Percentiles rank a stretch among this genome's conserved stretches.
Evolutionary conservation across 768 basidiomycete species (phyloP).

Genomic region (Amanita muscaria): DNA sequence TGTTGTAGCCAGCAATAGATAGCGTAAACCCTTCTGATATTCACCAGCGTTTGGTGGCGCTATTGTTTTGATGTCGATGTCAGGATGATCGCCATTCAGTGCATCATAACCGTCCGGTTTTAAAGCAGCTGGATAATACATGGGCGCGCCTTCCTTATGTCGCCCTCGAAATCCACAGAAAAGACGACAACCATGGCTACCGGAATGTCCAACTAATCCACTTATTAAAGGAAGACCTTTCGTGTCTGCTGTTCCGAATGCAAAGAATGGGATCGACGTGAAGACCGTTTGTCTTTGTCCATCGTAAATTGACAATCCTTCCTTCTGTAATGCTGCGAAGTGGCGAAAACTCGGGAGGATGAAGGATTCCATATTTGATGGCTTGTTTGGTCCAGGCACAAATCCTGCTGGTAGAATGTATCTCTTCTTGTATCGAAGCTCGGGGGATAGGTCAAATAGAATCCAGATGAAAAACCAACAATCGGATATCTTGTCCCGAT

Average conservation of each 20-base stretch:
- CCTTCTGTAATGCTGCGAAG: conserved; percentile 19
- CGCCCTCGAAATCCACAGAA: conserved; percentile 1
- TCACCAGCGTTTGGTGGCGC: background rate
- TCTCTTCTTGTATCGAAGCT: no score
- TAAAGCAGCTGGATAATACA: conserved; percentile 1
- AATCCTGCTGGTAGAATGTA: conserved; percentile 25
- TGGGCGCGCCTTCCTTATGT: background rate
- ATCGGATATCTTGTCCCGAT: no score
- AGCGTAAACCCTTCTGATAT: background rate
- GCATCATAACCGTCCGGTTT: background rate
- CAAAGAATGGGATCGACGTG: background rate
- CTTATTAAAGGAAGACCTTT: background rate
- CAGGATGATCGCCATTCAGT: conserved; percentile 1
- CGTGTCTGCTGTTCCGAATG: background rate
- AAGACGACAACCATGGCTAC: background rate
- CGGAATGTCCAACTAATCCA: background rate
- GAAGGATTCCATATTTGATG: conserved; percentile 25
- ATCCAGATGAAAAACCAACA: no score
- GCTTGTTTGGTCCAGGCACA: conserved; percentile 29
- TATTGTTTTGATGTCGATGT: background rate
- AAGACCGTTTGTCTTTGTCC: background rate
- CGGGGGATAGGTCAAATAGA: no score
- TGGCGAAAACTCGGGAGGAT: conserved; percentile 26
- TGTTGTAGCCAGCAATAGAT: background rate
- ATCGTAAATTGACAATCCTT: conserved; percentile 19